phyloP scores from a whole-genome alignment of 768 basidiomycete genomes.

The Phlebiopsis flavidoalba region DNA sequence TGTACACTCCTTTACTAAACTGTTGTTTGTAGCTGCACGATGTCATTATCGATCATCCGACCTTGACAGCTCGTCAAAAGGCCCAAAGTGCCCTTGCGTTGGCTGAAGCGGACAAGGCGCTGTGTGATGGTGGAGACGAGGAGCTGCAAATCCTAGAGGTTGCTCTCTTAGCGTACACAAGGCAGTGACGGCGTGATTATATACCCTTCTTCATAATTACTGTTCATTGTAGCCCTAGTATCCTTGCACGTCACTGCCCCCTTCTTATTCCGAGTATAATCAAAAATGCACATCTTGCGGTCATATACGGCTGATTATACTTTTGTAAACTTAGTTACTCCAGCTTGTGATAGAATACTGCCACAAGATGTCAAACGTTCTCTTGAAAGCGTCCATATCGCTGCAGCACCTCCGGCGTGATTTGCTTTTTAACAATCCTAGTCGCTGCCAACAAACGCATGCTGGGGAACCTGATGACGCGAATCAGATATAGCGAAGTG shows the following conservation, averaged over 20 bases:
- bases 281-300: not conserved
- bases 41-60: conserved; percentile 76
- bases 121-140: conserved; percentile 96
- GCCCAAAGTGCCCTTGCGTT: conserved; percentile 75
- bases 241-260: not conserved
- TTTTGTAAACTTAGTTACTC: not conserved
- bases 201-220: not conserved
- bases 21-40: conserved; percentile 72
- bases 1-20: conserved; percentile 14
- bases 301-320: not conserved
- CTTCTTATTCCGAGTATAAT: not conserved
- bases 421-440: conserved; percentile 65
- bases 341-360: not conserved
- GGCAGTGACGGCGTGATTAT: conserved; percentile 31
- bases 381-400: conserved; percentile 45
- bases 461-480: conserved; percentile 60
- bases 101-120: conserved; percentile 92
- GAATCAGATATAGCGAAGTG: not conserved
- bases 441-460: conserved; percentile 76
- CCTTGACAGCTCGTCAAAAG: conserved; percentile 76
- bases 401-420: conserved; percentile 73
- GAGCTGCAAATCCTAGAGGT: conserved; percentile 93
- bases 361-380: not conserved
- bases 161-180: conserved; percentile 75
- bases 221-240: not conserved